Evolutionary conservation across 495 filamentous ascomycete species (phyloP).

Genomic region (Halenospora varia): DNA sequence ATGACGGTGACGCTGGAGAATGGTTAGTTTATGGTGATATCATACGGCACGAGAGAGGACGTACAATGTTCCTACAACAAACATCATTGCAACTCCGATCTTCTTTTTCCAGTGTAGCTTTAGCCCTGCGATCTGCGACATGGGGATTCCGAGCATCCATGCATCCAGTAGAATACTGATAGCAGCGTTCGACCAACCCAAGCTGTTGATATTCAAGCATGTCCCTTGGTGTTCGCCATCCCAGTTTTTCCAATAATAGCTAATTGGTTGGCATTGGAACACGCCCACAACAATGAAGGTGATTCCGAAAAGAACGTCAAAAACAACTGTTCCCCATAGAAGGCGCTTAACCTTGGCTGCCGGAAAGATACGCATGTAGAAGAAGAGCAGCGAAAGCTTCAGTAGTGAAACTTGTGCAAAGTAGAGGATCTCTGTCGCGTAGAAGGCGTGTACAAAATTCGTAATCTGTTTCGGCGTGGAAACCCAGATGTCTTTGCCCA

Average conservation of each 20-base stretch:
- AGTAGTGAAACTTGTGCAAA: conserved; percentile 29
- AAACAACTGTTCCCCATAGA: conserved; percentile 30
- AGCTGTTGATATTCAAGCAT: conserved; percentile 42
- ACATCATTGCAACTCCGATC: conserved; percentile 45
- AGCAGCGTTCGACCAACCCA: conserved; percentile 41
- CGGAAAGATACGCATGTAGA: conserved; percentile 38
- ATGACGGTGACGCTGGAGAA: conserved; percentile 23
- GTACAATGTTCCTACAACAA: conserved; percentile 50
- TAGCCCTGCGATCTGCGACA: conserved; percentile 39
- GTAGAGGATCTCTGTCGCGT: conserved; percentile 24
- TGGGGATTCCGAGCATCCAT: conserved; percentile 47
- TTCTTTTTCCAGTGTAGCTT: conserved; percentile 43
- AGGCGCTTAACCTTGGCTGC: conserved; percentile 25
- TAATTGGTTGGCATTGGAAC: conserved; percentile 40
- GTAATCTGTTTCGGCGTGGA: conserved; percentile 24
- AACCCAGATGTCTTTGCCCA: conserved; percentile 34
- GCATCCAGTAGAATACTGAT: conserved; percentile 52
- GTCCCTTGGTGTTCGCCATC: conserved; percentile 32
- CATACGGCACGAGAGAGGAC: conserved; percentile 15
- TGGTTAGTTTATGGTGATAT: neutral
- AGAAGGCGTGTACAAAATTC: conserved; percentile 20
- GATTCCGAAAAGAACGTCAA: conserved; percentile 36
- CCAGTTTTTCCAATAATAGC: conserved; percentile 40
- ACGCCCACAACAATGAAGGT: conserved; percentile 36
- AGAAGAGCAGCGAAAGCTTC: conserved; percentile 35